Evolutionary conservation across 1,284 basidiomycete genomes (phyloP), one percentile per base, ranked within the genome.

Genomic region (Sporisorium exsertum): DNA sequence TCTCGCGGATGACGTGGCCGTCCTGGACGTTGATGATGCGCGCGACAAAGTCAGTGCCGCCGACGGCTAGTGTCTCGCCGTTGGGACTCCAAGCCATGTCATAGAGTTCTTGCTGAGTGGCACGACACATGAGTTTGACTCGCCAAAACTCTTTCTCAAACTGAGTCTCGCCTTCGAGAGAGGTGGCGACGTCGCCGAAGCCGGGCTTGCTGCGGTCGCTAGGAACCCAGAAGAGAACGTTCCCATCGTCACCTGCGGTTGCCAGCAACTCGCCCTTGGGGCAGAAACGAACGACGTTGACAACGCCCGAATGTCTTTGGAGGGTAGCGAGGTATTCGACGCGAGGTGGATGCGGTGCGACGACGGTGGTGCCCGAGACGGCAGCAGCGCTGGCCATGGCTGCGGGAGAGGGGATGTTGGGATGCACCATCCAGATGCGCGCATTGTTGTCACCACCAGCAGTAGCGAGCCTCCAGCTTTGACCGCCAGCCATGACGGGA

Each of bases 381-480:
- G 89, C 87, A 22, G 92, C 88, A 16, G 90, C 89, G 35, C 90
- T 85, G 5, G 87, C 82, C 29, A 87, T 79, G 8, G 87, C 83
- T 1, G 87, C 84, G 2, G 84, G 79, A 8, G 84, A 85, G 10
- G 84, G 84, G 26, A 85, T 81, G 63, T 84, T 82, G 52, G 84
- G 84, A 42, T 85, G 82, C 10, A 85, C 81, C 65, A 82, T 81
- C 84, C 84, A 85, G 56, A 85, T 75, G 50, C 95, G 88, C 81
- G 98, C 94, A 88, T 96, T 93, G 85, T 96, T 97, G 86, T 99
- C 96, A 83, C 96, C 96, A 51, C 96, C 96, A 12, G 92, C 95
- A 0, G 97, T 98, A 0, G 95, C 96, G 10, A 99, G 88, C 73
- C 93, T 90, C 88, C 97, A 98, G 56, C 91, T 89, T 64, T 88